Evolutionary conservation across 2,329 filamentous ascomycete species (phyloP).

Genomic region (Neofusicoccum kwambonambiense): DNA sequence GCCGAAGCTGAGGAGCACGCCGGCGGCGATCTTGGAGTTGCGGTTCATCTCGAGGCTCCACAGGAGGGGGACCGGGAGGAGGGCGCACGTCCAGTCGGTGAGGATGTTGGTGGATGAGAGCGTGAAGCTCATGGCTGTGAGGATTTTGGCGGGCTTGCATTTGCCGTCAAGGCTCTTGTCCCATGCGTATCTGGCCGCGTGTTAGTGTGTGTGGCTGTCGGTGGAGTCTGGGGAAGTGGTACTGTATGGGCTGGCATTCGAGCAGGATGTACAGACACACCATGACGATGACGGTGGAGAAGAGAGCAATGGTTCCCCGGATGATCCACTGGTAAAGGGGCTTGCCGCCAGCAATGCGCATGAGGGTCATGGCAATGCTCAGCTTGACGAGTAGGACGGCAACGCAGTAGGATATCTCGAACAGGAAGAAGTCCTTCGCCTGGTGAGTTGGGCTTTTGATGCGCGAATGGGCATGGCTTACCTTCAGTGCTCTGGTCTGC

Average conservation of each 20-base stretch:
- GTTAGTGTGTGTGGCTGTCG: not conserved
- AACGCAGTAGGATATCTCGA: constrained; percentile 36
- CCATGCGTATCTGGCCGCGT: not conserved
- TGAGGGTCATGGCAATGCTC: constrained; percentile 36
- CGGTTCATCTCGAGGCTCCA: constrained; percentile 27
- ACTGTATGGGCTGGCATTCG: constrained; percentile 32
- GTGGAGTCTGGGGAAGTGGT: not conserved
- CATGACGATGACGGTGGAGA: constrained; percentile 29
- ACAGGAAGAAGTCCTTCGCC: constrained; percentile 36
- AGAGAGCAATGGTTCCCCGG: constrained; percentile 30
- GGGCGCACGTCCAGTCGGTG: constrained; percentile 36
- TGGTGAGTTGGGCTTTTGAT: not conserved
- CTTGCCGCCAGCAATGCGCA: constrained; percentile 32
- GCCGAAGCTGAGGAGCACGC: constrained; percentile 23
- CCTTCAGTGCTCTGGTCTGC: not conserved
- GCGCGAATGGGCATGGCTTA: not conserved
- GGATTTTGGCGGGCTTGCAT: not conserved
- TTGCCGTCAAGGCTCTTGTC: not conserved
- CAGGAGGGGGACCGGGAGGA: constrained; percentile 27
- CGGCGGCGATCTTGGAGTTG: constrained; percentile 25
- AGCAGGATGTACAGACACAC: constrained; percentile 37
- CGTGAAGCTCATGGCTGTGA: not conserved
- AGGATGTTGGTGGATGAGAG: constrained; percentile 33
- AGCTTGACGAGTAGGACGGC: constrained; percentile 36
- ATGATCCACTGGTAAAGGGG: constrained; percentile 27